Evolutionary conservation across 768 basidiomycete species (phyloP).

Genomic region (Phylloporus arenicola): DNA sequence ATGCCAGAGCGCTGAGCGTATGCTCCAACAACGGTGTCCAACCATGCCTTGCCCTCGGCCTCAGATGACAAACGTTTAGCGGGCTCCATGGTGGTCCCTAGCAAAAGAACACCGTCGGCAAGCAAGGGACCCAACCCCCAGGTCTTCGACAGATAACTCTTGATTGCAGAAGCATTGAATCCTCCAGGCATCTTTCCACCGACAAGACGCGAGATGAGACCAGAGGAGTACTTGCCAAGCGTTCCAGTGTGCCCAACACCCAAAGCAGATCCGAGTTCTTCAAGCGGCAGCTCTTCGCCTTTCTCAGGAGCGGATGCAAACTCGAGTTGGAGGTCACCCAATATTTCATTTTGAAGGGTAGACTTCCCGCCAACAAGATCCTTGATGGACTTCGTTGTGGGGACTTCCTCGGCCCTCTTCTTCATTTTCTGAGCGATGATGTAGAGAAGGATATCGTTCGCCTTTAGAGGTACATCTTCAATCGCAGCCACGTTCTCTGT

Average conservation of each 20-base stretch:
- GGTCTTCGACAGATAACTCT: constrained; percentile 80
- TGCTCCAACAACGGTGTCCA: constrained; percentile 74
- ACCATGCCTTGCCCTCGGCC: constrained; percentile 88
- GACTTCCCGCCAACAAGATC: constrained; percentile 98
- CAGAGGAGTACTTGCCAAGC: constrained; percentile 90
- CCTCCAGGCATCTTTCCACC: constrained; percentile 99
- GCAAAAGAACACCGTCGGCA: constrained; percentile 82
- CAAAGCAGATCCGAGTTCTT: constrained; percentile 88
- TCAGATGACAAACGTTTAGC: constrained; percentile 90
- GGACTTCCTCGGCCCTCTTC: constrained; percentile 87
- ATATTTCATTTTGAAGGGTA: constrained; percentile 96
- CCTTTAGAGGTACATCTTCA: constrained; percentile 89
- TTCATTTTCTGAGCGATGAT: constrained; percentile 98
- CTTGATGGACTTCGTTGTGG: constrained; percentile 91
- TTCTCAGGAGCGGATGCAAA: constrained; percentile 96
- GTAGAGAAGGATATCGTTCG: constrained; percentile 77
- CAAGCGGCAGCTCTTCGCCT: constrained; percentile 93
- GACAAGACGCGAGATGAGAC: constrained; percentile 85
- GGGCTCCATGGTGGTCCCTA: constrained; percentile 91
- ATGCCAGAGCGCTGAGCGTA: constrained; percentile 92
- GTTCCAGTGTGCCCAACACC: constrained; percentile 75
- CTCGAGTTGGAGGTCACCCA: constrained; percentile 94
- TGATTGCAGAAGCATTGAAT: constrained; percentile 91
- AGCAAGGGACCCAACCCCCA: constrained; percentile 95
- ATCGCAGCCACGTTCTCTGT: constrained; percentile 66